These are phyloP conservation scores for Aspergillus asperescens DNA, from an alignment of 495 filamentous ascomycete species.

Conservation along the genomic window DNA sequence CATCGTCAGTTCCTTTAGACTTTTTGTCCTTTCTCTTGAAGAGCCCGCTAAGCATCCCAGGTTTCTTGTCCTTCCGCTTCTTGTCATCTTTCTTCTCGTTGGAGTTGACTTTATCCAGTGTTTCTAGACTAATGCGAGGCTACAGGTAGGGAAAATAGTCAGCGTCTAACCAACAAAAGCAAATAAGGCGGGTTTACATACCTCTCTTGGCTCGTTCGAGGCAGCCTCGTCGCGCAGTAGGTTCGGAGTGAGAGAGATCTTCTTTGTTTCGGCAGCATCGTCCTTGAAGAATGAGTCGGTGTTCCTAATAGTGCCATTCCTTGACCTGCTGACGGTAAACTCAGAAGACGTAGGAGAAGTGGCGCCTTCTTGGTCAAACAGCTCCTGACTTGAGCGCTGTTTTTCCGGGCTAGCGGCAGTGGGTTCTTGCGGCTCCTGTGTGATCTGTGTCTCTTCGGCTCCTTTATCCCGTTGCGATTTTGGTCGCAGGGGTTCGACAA, in stretches of 20 bases:
- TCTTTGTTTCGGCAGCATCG: constrained; percentile 88
- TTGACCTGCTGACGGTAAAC: constrained; percentile 58
- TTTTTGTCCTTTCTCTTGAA: constrained; percentile 97
- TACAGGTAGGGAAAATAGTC: constrained; percentile 45
- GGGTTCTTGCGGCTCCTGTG: constrained; percentile 25
- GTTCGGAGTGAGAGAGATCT: constrained; percentile 94
- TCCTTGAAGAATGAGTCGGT: constrained; percentile 97
- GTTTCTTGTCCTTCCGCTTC: constrained; percentile 88
- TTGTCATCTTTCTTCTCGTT: constrained; percentile 70
- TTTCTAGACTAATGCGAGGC: constrained; percentile 42
- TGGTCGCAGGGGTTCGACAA: constrained; percentile 43
- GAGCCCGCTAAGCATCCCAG: constrained; percentile 84
- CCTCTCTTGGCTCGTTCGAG: constrained; percentile 61
- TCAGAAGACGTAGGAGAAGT: constrained; percentile 34
- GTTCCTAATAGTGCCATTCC: constrained; percentile 79
- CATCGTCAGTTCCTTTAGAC: constrained; percentile 60
- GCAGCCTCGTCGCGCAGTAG: constrained; percentile 80
- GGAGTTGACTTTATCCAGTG: constrained; percentile 48
- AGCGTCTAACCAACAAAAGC: constrained; percentile 31
- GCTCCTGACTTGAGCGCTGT: constrained; percentile 59
- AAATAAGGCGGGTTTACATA: constrained; percentile 29
- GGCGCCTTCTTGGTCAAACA: constrained; percentile 48
- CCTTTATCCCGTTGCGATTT: constrained; percentile 36
- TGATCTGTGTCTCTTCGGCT: constrained; percentile 29
- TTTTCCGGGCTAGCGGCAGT: constrained; percentile 35